Base-by-base conservation (phyloP, 805 yeast genomes). In the Ogataea pilisensis region DNA sequence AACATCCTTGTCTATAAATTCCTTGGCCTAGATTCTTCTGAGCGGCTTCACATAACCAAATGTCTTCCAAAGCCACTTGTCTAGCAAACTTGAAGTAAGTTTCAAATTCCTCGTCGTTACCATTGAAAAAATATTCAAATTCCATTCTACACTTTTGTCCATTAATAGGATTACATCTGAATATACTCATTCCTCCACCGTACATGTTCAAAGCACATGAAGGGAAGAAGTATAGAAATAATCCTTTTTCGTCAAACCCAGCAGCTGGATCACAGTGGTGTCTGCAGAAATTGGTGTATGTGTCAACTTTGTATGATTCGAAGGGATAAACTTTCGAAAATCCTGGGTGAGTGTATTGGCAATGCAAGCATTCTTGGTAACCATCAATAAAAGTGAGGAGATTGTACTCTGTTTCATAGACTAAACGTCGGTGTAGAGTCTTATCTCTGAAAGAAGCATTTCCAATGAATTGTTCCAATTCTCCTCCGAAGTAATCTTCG, bases 11-110 rank as follows among this genome's bases (percentile, higher is more conserved):
- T 34, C 46, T 45, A 38, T 59, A 59, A 24, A 54, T 39, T 6
- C 57, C 61, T 20, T 38, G 37, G 26, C 36, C 39, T 18, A 59
- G 39, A 37, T 58, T 59, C 37, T 45, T 46, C 39, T 59, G 64
- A 9, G 58, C 55, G 14, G 54, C 54, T 44, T 58, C 64, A 38
- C 64, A 59, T 34, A 59, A 41, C 52, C 53, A 50, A 29, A 53
- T 47, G 35, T 59, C 64, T 47, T 59, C 64, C 19, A 47, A 24
- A 11, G 63, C 63, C 34, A 59, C 64, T 44, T 58, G 62, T 43
- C 64, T 51, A 2, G 59, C 63, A 48, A 59, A 59, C 30, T 50
- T 49, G 38, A 44, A 58, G 42, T 58, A 59, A 7, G 31, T 47
- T 42, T 58, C 55, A 35, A 54, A 59, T 4, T 54, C 56, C 38